Percentiles rank a stretch among this genome's conserved stretches.
phyloP scores from a whole-genome alignment of 2,329 filamentous ascomycete species.

The Cytospora chrysosperma region DNA sequence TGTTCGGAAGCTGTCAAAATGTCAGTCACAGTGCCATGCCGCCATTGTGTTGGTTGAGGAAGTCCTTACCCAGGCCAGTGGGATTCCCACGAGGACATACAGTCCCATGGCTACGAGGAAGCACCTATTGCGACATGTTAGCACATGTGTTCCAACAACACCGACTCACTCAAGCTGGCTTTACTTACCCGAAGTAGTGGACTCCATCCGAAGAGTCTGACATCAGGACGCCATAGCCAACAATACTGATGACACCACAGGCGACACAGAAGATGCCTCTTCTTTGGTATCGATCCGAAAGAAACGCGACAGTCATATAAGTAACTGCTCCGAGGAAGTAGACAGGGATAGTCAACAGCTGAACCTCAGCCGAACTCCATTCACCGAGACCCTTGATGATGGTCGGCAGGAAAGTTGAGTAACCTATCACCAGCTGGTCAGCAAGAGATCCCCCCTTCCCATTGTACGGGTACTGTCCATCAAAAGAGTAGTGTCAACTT shows the following conservation, averaged over 20 bases:
- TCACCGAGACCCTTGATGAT: constrained; percentile 69
- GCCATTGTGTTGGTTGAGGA: no score
- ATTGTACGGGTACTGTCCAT: no score
- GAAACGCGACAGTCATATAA: constrained; percentile 64
- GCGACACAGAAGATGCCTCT: constrained; percentile 64
- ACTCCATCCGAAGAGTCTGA: constrained; percentile 58
- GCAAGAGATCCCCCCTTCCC: neutral
- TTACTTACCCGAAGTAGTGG: constrained; percentile 61
- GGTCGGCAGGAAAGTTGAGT: constrained; percentile 74
- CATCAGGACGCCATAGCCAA: constrained; percentile 69
- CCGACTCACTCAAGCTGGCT: neutral
- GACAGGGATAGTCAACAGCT: constrained; percentile 76
- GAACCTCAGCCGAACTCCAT: constrained; percentile 64
- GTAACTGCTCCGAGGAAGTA: constrained; percentile 70
- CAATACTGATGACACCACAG: constrained; percentile 61
- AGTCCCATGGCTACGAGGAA: constrained; percentile 74
- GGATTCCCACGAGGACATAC: constrained; percentile 59
- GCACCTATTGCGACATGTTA: constrained; percentile 44
- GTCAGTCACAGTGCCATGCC: neutral
- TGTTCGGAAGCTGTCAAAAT: constrained; percentile 52
- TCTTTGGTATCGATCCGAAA: constrained; percentile 66
- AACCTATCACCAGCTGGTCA: constrained; percentile 40
- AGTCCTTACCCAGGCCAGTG: constrained; percentile 51
- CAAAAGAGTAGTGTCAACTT: constrained; percentile 13
- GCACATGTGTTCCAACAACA: neutral